Conservation (phyloP, 371 early-diverging fungal genomes). For the Globomyces sp. region DNA sequence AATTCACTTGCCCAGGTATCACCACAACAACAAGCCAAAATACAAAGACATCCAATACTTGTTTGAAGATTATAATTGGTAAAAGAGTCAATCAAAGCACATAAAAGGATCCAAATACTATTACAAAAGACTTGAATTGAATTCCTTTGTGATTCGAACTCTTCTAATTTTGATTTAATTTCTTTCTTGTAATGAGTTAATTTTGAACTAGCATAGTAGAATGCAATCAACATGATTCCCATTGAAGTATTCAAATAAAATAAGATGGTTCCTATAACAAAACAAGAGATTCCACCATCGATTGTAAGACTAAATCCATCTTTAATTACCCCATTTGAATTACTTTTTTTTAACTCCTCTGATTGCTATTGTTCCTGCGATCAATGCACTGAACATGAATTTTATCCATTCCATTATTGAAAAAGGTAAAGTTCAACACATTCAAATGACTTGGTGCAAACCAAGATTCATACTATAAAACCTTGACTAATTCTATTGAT, state of each 20-base stretch:
- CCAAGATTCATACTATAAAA: too few species aligned
- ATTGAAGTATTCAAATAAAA: slow-evolving; percentile 1
- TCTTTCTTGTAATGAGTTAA: slow-evolving; percentile 14
- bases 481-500: too few species aligned
- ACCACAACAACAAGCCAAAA: slow-evolving; percentile 12
- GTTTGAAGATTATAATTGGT: background rate
- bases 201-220: slow-evolving; percentile 10
- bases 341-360: too few species aligned
- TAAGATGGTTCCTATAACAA: background rate
- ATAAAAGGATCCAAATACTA: background rate
- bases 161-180: slow-evolving; percentile 8
- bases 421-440: too few species aligned
- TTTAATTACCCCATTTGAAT: too few species aligned
- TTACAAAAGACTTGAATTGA: slow-evolving; percentile 13
- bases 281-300: background rate
- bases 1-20: slow-evolving; percentile 15
- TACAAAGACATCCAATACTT: background rate
- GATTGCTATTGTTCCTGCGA: too few species aligned
- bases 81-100: slow-evolving; percentile 4
- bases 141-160: background rate
- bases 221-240: slow-evolving; percentile 15
- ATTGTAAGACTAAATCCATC: slow-evolving; percentile 1
- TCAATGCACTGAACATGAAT: too few species aligned
- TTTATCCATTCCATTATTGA: too few species aligned
- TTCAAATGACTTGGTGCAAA: too few species aligned